phyloP scores from a whole-genome alignment of 2,329 filamentous ascomycete genomes.

The Penicillium sp. region DNA sequence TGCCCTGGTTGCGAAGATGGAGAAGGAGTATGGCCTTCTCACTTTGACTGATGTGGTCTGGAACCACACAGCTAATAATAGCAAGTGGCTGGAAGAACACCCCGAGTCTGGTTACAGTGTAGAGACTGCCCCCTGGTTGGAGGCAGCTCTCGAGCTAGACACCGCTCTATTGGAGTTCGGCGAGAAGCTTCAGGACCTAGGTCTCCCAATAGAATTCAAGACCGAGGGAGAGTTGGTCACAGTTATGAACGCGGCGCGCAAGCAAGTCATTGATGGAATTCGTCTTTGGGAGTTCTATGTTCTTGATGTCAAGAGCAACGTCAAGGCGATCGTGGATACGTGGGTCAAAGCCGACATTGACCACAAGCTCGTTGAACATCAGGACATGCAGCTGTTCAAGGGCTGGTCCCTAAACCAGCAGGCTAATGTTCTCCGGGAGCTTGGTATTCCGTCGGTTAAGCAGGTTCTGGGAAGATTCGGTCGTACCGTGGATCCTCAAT shows the following conservation, averaged over 20 bases:
- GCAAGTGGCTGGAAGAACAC: constrained; percentile 88
- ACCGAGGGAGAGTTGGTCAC: constrained; percentile 70
- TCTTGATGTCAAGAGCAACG: constrained; percentile 73
- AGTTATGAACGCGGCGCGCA: constrained; percentile 83
- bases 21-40: constrained; percentile 79
- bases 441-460: constrained; percentile 71
- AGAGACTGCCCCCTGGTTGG: constrained; percentile 76
- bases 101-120: constrained; percentile 96
- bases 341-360: constrained; percentile 59
- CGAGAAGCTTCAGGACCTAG: constrained; percentile 63
- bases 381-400: constrained; percentile 52
- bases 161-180: constrained; percentile 68
- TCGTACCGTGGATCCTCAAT: constrained; percentile 67
- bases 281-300: constrained; percentile 94
- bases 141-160: constrained; percentile 73
- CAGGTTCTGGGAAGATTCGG: constrained; percentile 78
- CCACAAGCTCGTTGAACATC: constrained; percentile 9
- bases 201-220: constrained; percentile 73
- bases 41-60: constrained; percentile 95
- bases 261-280: constrained; percentile 73
- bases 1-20: constrained; percentile 75
- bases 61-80: constrained; percentile 97
- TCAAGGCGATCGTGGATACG: constrained; percentile 66
- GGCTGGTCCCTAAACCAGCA: constrained; percentile 60
- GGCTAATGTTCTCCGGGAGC: constrained; percentile 61